These are phyloP conservation scores for Lichtheimia ramosa DNA, from an alignment of 371 early-diverging fungal genomes.

Conservation along the genomic window DNA sequence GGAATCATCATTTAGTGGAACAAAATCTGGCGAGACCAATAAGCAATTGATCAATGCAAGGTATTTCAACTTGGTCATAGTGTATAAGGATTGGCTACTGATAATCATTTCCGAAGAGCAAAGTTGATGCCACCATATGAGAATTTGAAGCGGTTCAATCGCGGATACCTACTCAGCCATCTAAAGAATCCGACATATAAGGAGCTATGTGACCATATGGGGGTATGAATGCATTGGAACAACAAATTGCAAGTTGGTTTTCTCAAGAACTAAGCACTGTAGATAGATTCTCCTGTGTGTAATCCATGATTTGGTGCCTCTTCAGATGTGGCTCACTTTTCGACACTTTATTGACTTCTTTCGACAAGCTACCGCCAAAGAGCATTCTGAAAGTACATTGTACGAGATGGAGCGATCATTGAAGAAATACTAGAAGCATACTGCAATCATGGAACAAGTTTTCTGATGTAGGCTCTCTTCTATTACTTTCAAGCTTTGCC, in stretches of 20 bases:
- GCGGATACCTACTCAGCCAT: not conserved
- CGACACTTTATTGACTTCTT: conserved; percentile 8
- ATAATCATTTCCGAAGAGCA: no score
- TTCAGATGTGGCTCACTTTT: not conserved
- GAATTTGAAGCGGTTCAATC: not conserved
- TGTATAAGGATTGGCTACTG: no score
- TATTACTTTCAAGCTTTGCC: not conserved
- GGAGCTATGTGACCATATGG: conserved; percentile 3
- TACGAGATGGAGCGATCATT: not conserved
- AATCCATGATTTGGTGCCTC: not conserved
- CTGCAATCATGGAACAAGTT: conserved; percentile 1
- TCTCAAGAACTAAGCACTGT: not conserved
- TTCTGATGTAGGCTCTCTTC: not conserved
- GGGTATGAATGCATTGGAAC: conserved; percentile 1
- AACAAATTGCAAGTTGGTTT: no score
- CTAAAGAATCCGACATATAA: conserved; percentile 6
- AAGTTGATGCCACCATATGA: not conserved
- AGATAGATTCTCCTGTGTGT: not conserved
- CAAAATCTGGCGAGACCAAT: no score
- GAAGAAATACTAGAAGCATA: not conserved
- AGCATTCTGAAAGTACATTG: conserved; percentile 2
- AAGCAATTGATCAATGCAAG: not conserved
- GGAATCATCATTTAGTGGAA: not conserved
- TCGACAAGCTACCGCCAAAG: conserved; percentile 2
- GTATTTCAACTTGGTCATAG: not conserved